Evolutionary conservation across 106 monocot species (phyloP).

Genomic region (Vanilla planifolia): DNA sequence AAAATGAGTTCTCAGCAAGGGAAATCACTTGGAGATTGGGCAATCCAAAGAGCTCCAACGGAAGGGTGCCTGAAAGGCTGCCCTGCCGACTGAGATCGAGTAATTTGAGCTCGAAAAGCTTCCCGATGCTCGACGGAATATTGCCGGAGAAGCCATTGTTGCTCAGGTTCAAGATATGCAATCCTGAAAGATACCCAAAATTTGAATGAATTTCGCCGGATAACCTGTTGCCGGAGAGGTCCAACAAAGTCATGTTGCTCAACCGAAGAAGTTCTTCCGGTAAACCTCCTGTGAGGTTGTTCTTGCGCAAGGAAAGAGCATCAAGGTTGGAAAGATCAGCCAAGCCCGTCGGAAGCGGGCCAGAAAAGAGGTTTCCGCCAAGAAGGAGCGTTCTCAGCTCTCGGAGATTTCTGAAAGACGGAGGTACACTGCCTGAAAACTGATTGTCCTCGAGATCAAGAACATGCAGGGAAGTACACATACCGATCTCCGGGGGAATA

Average conservation of each 20-base stretch:
- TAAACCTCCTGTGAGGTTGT: constrained; percentile 43
- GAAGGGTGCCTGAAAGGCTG: constrained; percentile 67
- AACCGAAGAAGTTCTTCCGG: constrained; percentile 45
- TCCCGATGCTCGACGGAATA: constrained; percentile 52
- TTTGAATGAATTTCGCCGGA: constrained; percentile 47
- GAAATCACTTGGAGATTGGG: constrained; percentile 62
- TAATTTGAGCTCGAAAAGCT: constrained; percentile 38
- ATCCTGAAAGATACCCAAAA: constrained; percentile 38
- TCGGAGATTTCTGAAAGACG: constrained; percentile 30
- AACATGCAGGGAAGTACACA: constrained; percentile 61
- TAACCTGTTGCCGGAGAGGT: constrained; percentile 57
- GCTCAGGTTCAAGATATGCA: constrained; percentile 75
- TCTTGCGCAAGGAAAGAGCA: constrained; percentile 43
- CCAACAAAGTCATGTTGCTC: constrained; percentile 50
- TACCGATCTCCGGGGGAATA: constrained; percentile 59
- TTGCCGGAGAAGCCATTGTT: constrained; percentile 51
- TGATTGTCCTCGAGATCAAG: constrained; percentile 72
- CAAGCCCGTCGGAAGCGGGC: constrained; percentile 46
- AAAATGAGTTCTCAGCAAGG: constrained; percentile 62
- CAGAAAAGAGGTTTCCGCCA: constrained; percentile 56
- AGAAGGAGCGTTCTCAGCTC: constrained; percentile 46
- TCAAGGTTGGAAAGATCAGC: constrained; percentile 38
- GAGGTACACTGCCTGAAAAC: constrained; percentile 57
- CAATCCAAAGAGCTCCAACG: constrained; percentile 73
- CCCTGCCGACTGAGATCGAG: constrained; percentile 65